Percentiles rank a stretch among this genome's conserved stretches.
Conservation (phyloP, 2,329 filamentous ascomycete species). For the Sporothrix protearum region DNA sequence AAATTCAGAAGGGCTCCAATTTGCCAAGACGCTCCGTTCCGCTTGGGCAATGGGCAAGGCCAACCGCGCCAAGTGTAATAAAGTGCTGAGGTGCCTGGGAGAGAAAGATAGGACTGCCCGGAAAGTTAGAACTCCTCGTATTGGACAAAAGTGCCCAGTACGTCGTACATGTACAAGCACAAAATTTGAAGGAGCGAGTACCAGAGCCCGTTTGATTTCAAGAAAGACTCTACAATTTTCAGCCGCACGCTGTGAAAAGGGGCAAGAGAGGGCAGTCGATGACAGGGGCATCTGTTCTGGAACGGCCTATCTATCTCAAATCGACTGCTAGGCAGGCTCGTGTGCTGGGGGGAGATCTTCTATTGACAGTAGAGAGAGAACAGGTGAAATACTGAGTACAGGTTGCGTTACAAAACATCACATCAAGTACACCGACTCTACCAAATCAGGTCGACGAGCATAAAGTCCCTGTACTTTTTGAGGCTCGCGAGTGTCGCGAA, state of each 20-base stretch:
- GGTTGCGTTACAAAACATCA: too few species aligned
- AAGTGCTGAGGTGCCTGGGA: neutral
- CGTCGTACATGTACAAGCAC: too few species aligned
- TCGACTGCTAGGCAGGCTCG: neutral
- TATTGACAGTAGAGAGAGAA: neutral
- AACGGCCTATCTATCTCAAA: neutral
- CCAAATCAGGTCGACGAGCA: neutral
- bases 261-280: neutral
- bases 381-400: neutral
- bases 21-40: conserved; percentile 1
- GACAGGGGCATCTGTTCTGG: neutral
- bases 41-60: neutral
- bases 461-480: neutral
- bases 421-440: neutral
- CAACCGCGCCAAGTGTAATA: neutral
- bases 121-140: neutral
- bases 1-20: neutral
- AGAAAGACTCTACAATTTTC: neutral
- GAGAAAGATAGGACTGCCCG: neutral
- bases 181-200: neutral
- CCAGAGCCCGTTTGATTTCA: neutral
- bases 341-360: too few species aligned
- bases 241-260: neutral
- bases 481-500: neutral
- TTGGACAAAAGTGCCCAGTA: neutral